Evolutionary conservation across 148 eudicot genomes (phyloP).

Genomic region (Silene latifolia): DNA sequence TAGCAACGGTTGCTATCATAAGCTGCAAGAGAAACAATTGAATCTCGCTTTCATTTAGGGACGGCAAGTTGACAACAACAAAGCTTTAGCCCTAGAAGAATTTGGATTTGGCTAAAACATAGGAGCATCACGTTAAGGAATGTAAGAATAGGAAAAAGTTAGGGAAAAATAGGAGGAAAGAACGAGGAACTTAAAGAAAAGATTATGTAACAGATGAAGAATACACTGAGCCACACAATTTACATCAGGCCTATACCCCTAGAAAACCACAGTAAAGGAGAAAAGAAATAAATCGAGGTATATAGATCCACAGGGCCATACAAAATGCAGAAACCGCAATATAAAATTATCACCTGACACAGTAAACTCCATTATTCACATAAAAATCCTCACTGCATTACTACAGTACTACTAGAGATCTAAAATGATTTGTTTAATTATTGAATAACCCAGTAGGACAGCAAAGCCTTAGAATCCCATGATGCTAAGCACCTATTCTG

Average conservation of each 20-base stretch:
- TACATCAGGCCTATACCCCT: not conserved
- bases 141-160: not conserved
- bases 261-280: not conserved
- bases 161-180: no score
- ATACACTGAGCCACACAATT: not conserved
- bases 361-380: not conserved
- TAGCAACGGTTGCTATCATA: conserved; percentile 68
- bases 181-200: not conserved
- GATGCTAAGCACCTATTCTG: not conserved
- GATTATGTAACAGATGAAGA: not conserved
- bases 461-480: not conserved
- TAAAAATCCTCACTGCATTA: not conserved
- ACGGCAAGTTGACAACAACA: not conserved
- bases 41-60: conserved; percentile 8
- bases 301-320: not conserved
- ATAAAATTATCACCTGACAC: not conserved
- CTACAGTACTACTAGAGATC: no score
- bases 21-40: conserved; percentile 46
- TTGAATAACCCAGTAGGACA: not conserved
- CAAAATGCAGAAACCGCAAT: not conserved
- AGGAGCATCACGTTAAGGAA: not conserved
- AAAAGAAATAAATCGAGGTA: not conserved
- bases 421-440: no score
- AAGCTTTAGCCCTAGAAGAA: not conserved
- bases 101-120: not conserved